Evolutionary conservation across 164 flowering plant genomes (phyloP).

Genomic region (Tetracentron sinense): DNA sequence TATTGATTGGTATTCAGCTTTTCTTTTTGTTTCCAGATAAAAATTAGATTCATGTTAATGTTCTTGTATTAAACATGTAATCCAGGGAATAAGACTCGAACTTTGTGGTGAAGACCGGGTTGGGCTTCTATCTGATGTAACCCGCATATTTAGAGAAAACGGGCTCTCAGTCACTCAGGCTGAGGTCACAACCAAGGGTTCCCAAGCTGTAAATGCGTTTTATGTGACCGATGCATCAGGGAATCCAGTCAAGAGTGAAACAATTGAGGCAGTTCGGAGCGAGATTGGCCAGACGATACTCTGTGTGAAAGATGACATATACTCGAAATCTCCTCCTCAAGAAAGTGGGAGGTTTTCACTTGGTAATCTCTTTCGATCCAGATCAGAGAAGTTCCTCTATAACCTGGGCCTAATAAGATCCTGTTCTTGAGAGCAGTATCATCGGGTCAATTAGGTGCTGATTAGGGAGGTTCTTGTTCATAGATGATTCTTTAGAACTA

Average conservation of each 20-base stretch:
- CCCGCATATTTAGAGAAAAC: constrained; percentile 91
- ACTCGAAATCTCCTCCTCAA: constrained; percentile 41
- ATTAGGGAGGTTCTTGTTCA: not conserved
- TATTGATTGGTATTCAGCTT: not conserved
- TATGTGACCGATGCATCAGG: constrained; percentile 86
- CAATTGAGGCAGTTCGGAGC: constrained; percentile 70
- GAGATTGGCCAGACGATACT: constrained; percentile 70
- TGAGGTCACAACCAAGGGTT: constrained; percentile 79
- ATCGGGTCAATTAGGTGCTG: not conserved
- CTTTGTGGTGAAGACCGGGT: constrained; percentile 74
- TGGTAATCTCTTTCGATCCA: constrained; percentile 59
- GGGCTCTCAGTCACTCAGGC: constrained; percentile 83
- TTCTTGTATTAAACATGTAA: not conserved
- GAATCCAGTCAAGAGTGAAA: constrained; percentile 57
- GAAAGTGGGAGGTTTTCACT: constrained; percentile 62
- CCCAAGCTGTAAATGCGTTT: constrained; percentile 78
- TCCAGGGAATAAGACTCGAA: constrained; percentile 86
- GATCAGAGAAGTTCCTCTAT: constrained; percentile 80
- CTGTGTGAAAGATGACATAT: constrained; percentile 54
- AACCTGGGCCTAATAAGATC: constrained; percentile 75
- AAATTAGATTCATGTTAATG: not conserved
- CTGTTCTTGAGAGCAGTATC: constrained; percentile 36
- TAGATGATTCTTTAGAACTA: not conserved
- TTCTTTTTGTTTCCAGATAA: not conserved
- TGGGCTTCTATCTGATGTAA: constrained; percentile 75